Base-by-base conservation (phyloP, 306 rosid species). In the Ochetophila trinervis region DNA sequence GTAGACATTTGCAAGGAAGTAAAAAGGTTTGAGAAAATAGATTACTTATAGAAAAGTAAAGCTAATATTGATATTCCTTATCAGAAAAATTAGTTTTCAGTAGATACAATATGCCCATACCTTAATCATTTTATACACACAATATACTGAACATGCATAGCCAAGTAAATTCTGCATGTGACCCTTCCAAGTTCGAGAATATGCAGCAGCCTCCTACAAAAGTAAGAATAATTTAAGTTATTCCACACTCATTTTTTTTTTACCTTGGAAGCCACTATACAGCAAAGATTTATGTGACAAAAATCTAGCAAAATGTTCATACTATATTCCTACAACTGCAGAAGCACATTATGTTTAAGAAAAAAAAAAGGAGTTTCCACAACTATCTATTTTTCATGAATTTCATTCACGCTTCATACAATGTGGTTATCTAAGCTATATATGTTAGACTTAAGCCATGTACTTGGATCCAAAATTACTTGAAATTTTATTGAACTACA, bases 41-140 rank as follows among this genome's bases (percentile, higher is more conserved):
- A 27, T 27, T 56, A n/a, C 45, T 12, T 22, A 27, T 5, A 40
- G 12, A 11, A 40, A 40, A 9, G 45, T 36, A 16, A 56, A 0
- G 35, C n/a, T 55, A 32, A 10, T 57, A 32, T 10, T 4, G n/a
- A 27, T 19, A 18, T 22, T 30, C 18, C 27, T 4, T 11, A 40
- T 11, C 12, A 40, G 45, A 40, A 40, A 40, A 40, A 40, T 40
- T 1, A 44, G 30, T n/a, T 61, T 56, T 24, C 48, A 63, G 16
- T 19, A 44, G 57, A 37, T 13, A 48, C n/a, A 48, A n/a, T 13
- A 22, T 8, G 36, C 40, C 23, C 66, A 66, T 80, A 93, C 98
- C 97, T 93, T 93, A 53, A 93, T 80, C 99, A 93, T 93, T 81
- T 93, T 93, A 76, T 93, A 93, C 58, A 93, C 97, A 83, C 99